Conservation (phyloP, 441 rosid genomes). For the Theobroma grandiflorum region DNA sequence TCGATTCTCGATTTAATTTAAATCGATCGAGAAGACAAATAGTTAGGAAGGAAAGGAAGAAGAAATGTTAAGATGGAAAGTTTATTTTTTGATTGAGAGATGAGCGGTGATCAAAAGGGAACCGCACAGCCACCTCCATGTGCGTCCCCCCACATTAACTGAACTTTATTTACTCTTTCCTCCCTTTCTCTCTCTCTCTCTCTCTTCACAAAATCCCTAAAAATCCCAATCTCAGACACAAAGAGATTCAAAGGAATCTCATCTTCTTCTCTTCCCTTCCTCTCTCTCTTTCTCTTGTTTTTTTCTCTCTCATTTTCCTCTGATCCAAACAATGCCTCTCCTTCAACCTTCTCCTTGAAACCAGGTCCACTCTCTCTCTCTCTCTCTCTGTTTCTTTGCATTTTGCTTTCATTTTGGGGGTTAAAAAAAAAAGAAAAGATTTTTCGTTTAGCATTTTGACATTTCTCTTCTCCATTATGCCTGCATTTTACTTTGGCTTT, state of each 20-base stretch:
- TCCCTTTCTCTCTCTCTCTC: not conserved
- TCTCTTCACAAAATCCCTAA: slow-evolving; percentile 48
- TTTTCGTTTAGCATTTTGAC: not conserved
- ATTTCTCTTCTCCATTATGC: not conserved
- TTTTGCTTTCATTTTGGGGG: slow-evolving; percentile 10
- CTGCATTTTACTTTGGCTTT: slow-evolving; percentile 17
- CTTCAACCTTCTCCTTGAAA: not conserved
- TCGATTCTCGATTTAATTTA: too few species aligned
- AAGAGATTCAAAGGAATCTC: slow-evolving; percentile 41
- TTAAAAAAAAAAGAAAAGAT: not conserved
- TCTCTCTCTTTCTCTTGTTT: not conserved
- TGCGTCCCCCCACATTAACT: slow-evolving; percentile 23
- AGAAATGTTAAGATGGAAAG: too few species aligned
- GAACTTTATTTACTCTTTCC: not conserved
- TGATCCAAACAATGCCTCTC: slow-evolving; percentile 21
- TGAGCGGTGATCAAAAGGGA: slow-evolving; percentile 29
- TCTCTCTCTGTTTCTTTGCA: not conserved
- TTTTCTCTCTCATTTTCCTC: slow-evolving; percentile 16
- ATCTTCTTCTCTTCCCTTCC: slow-evolving; percentile 11
- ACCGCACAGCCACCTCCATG: slow-evolving; percentile 37
- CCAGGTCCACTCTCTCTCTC: slow-evolving; percentile 6
- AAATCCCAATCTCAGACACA: slow-evolving; percentile 38
- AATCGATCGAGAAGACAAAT: too few species aligned
- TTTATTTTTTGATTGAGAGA: not conserved
- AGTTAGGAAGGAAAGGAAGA: too few species aligned